A percentile compares a stretch with the other conserved stretches of the same genome.
Evolutionary conservation across 1,139 yeast genomes (phyloP).

Genomic region (Geotrichum klebahnii): DNA sequence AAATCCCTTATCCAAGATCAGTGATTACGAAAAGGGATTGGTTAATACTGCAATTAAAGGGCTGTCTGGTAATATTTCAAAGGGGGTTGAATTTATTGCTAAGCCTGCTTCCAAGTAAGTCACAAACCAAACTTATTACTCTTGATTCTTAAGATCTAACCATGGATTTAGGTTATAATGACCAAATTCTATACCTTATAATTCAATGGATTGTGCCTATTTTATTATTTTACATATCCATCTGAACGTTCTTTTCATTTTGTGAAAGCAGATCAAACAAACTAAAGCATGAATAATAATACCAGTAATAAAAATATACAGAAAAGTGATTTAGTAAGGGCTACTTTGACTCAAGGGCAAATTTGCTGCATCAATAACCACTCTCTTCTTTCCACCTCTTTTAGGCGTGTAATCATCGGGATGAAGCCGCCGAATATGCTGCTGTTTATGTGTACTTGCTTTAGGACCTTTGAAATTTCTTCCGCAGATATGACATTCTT

Average conservation of each 20-base stretch:
- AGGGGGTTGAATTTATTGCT: slow-evolving; percentile 58
- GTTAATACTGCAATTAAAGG: slow-evolving; percentile 79
- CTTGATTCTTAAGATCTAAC: too few relatives aligned
- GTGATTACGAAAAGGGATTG: slow-evolving; percentile 49
- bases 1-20: slow-evolving; percentile 38
- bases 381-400: slow-evolving; percentile 44
- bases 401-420: slow-evolving; percentile 46
- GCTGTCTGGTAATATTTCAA: slow-evolving; percentile 58
- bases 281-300: background rate
- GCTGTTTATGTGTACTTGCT: slow-evolving; percentile 47
- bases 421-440: slow-evolving; percentile 45
- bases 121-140: background rate
- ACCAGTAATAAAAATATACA: background rate
- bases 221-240: background rate
- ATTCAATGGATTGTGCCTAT: background rate
- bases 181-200: background rate
- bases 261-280: too few relatives aligned
- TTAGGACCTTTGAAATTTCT: slow-evolving; percentile 46
- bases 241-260: background rate
- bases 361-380: slow-evolving; percentile 17
- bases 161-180: background rate
- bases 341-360: slow-evolving; percentile 7
- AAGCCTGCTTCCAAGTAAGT: slow-evolving; percentile 29
- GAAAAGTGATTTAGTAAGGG: slow-evolving; percentile 1
- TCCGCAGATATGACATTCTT: slow-evolving; percentile 44